These are phyloP conservation scores for Glycine tomentella DNA, from an alignment of 306 rosid species.

Conservation along the genomic window DNA sequence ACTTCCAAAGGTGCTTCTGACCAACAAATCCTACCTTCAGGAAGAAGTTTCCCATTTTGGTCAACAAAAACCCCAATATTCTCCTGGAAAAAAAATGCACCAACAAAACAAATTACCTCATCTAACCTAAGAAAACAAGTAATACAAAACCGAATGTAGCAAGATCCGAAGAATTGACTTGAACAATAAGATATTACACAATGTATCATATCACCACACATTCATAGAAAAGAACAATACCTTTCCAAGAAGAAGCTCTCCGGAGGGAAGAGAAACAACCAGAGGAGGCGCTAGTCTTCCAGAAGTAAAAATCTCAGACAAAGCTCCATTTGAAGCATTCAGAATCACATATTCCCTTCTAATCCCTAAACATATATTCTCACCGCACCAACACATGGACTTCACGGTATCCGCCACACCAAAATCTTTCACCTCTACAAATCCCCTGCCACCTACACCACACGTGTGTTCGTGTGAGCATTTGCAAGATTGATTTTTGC, in stretches of 20 bases:
- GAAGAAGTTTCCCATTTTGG: conserved; percentile 94
- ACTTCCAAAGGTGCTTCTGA: conserved; percentile 91
- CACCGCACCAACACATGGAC: conserved; percentile 97
- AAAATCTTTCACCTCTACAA: conserved; percentile 93
- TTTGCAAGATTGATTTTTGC: neutral
- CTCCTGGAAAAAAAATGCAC: conserved; percentile 62
- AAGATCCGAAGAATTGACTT: neutral
- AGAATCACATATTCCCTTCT: conserved; percentile 85
- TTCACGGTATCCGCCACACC: conserved; percentile 89
- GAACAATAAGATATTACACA: neutral
- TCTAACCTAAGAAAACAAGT: conserved; percentile 27
- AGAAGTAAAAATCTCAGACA: conserved; percentile 89
- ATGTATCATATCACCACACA: neutral
- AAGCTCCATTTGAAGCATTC: conserved; percentile 76
- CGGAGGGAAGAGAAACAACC: conserved; percentile 89
- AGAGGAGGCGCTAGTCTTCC: conserved; percentile 95
- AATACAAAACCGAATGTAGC: neutral
- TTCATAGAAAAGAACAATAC: conserved; percentile 49
- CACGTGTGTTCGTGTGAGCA: neutral
- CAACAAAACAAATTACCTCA: conserved; percentile 32
- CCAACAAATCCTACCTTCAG: conserved; percentile 97
- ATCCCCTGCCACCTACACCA: conserved; percentile 85
- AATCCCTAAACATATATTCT: conserved; percentile 89
- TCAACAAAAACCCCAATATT: conserved; percentile 97
- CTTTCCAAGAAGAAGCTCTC: conserved; percentile 99